phyloP scores from a whole-genome alignment of 1,139 yeast genomes.

The Pichia sp. region DNA sequence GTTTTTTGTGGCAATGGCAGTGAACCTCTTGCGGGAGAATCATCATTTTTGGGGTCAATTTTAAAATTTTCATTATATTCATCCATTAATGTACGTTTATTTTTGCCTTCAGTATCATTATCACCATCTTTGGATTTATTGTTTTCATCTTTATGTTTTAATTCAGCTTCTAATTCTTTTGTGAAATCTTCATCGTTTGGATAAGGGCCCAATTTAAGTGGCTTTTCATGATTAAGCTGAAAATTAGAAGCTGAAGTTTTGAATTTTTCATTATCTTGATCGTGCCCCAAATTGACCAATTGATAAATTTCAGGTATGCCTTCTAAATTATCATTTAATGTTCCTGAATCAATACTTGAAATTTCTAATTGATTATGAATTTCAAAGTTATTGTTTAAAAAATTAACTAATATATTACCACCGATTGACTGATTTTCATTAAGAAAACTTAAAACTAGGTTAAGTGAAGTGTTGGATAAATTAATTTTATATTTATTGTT shows the following conservation, averaged over 20 bases:
- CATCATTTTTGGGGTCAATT: slow-evolving; percentile 43
- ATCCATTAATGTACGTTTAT: slow-evolving; percentile 37
- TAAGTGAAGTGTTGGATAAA: slow-evolving; percentile 80
- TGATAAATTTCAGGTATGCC: slow-evolving; percentile 32
- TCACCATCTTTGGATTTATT: slow-evolving; percentile 9
- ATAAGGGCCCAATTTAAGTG: slow-evolving; percentile 72
- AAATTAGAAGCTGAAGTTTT: slow-evolving; percentile 14
- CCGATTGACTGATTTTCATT: slow-evolving; percentile 93
- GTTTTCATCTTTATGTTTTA: slow-evolving; percentile 58
- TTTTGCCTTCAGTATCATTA: too few relatives aligned
- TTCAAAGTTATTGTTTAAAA: slow-evolving; percentile 79
- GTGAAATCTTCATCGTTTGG: slow-evolving; percentile 83
- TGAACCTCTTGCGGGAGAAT: slow-evolving; percentile 63
- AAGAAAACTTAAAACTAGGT: slow-evolving; percentile 73
- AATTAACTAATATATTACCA: slow-evolving; percentile 78
- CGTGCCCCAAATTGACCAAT: slow-evolving; percentile 22
- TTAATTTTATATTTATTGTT: slow-evolving; percentile 66
- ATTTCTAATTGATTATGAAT: slow-evolving; percentile 50
- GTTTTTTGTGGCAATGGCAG: slow-evolving; percentile 85
- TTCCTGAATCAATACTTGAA: slow-evolving; percentile 26
- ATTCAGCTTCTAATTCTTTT: slow-evolving; percentile 77
- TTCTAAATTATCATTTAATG: slow-evolving; percentile 22
- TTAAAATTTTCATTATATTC: slow-evolving; percentile 46
- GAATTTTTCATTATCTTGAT: slow-evolving; percentile 17
- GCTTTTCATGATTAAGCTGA: slow-evolving; percentile 50